These are phyloP conservation scores for Thalassiosira hispida DNA, from an alignment of 352 stramenopile species.

Conservation along the genomic window DNA sequence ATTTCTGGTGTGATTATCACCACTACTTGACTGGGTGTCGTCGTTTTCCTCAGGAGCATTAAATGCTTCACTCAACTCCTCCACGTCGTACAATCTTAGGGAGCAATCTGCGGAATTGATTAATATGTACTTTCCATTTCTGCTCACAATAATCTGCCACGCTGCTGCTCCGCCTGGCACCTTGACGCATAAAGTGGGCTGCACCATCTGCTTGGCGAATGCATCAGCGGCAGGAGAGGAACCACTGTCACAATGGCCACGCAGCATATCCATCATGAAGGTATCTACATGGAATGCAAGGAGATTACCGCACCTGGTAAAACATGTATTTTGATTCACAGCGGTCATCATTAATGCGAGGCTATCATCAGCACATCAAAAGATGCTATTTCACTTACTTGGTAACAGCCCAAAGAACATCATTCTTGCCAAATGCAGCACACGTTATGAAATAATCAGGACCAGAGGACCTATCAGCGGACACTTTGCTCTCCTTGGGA, in stretches of 20 bases:
- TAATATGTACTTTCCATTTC: conserved; percentile 65
- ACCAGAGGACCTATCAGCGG: neutral
- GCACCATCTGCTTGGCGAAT: neutral
- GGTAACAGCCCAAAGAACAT: conserved; percentile 70
- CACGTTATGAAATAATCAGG: conserved; percentile 62
- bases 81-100: conserved; percentile 68
- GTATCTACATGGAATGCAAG: conserved; percentile 24
- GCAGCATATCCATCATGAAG: conserved; percentile 31
- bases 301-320: conserved; percentile 28
- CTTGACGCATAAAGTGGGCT: conserved; percentile 37
- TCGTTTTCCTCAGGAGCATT: conserved; percentile 5
- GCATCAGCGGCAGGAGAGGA: neutral
- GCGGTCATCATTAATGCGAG: neutral
- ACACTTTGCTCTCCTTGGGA: neutral
- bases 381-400: conserved; percentile 46
- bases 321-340: neutral
- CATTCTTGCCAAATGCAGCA: conserved; percentile 64
- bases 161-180: conserved; percentile 59
- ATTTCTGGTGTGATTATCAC: too few relatives aligned
- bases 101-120: conserved; percentile 75
- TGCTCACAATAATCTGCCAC: conserved; percentile 68
- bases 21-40: neutral
- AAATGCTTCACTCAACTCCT: conserved; percentile 47
- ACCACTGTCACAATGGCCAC: neutral
- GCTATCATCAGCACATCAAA: neutral